Percentiles rank a stretch among this genome's conserved stretches.
Evolutionary conservation across 1,139 yeast species (phyloP).

Genomic region (Pneumocystis wakefieldiae): DNA sequence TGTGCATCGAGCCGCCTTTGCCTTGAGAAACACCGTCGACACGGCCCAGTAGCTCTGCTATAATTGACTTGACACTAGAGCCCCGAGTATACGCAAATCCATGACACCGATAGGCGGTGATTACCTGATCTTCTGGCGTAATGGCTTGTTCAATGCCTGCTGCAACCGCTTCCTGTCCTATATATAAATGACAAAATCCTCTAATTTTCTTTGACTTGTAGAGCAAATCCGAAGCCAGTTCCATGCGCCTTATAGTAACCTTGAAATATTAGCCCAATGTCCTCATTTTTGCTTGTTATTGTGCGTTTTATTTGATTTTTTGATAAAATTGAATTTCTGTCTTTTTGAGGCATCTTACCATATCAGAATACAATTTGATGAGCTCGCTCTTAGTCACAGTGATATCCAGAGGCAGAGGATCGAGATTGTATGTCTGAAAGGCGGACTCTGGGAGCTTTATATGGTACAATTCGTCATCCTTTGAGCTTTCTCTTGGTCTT

Average conservation of each 20-base stretch:
- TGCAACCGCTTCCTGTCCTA: constrained; percentile 97
- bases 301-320: not conserved
- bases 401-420: constrained; percentile 52
- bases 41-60: constrained; percentile 95
- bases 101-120: constrained; percentile 97
- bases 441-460: constrained; percentile 58
- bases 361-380: constrained; percentile 89
- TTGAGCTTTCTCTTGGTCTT: not conserved
- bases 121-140: constrained; percentile 66
- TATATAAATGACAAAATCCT: constrained; percentile 96
- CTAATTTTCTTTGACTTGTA: constrained; percentile 97
- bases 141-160: constrained; percentile 96
- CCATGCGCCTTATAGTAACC: constrained; percentile 60
- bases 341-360: constrained; percentile 32
- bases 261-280: not conserved
- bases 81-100: constrained; percentile 92
- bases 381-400: constrained; percentile 67
- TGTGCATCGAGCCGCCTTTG: constrained; percentile 99
- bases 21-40: constrained; percentile 91
- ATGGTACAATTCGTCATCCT: constrained; percentile 18
- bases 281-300: too few relatives aligned
- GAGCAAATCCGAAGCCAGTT: constrained; percentile 95
- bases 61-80: constrained; percentile 71
- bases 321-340: not conserved
- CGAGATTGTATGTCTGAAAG: constrained; percentile 75